Conservation (phyloP, 805 yeast species). For the Jamesozyma jinghongensis region DNA sequence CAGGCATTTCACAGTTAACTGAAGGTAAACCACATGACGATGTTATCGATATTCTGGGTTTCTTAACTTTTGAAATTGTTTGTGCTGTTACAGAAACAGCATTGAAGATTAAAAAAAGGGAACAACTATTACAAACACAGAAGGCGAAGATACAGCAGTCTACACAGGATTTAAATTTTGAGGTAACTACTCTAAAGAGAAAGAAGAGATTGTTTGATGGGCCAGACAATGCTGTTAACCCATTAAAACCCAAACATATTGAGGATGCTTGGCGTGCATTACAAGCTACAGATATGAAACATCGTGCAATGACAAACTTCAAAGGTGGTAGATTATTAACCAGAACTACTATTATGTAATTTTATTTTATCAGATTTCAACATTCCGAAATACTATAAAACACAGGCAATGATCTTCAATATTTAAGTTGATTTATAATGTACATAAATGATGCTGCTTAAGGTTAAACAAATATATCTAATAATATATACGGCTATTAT, state of each 20-base stretch:
- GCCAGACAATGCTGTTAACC: constrained; percentile 75
- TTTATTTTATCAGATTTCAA: background rate
- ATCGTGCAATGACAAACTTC: constrained; percentile 59
- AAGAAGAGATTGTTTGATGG: constrained; percentile 68
- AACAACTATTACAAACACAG: constrained; percentile 40
- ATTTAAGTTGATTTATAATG: background rate
- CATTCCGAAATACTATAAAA: background rate
- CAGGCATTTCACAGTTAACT: constrained; percentile 71
- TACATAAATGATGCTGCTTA: background rate
- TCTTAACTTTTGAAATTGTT: constrained; percentile 91
- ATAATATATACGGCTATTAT: background rate
- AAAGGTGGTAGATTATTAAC: constrained; percentile 40
- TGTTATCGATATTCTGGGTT: constrained; percentile 91
- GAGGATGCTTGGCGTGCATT: constrained; percentile 83
- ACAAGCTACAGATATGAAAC: constrained; percentile 49
- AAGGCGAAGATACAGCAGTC: constrained; percentile 31
- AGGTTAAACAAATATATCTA: background rate
- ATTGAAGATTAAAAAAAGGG: constrained; percentile 62
- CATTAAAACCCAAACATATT: constrained; percentile 70
- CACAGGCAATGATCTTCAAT: background rate
- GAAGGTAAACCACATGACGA: constrained; percentile 94
- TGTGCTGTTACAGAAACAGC: constrained; percentile 93
- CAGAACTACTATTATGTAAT: constrained; percentile 29
- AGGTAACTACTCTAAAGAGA: constrained; percentile 36
- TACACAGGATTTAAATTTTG: constrained; percentile 29